These are phyloP conservation scores for Leccinum barrowsii DNA, from an alignment of 768 basidiomycete species.

Conservation along the genomic window DNA sequence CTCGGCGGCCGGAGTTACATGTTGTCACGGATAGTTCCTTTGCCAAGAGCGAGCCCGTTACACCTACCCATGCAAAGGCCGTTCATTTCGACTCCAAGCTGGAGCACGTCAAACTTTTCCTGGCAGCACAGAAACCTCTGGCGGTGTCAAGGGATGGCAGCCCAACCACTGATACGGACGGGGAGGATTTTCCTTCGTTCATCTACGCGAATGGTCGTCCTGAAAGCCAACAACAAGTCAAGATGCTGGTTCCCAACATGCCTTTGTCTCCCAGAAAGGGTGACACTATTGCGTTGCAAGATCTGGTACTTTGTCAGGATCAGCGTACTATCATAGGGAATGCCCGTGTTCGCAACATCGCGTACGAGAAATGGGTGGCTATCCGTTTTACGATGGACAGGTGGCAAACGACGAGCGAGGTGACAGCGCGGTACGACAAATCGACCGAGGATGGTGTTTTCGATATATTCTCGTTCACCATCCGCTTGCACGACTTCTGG, in stretches of 20 bases:
- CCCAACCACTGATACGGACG: conserved; percentile 78
- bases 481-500: conserved; percentile 76
- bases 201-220: conserved; percentile 48
- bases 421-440: conserved; percentile 67
- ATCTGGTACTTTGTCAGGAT: conserved; percentile 49
- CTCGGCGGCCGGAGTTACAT: conserved; percentile 51
- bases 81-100: conserved; percentile 93
- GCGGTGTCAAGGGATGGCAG: conserved; percentile 91
- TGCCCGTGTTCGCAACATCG: conserved; percentile 78
- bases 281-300: conserved; percentile 53
- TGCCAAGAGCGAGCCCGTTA: conserved; percentile 74
- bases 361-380: conserved; percentile 83
- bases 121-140: conserved; percentile 91
- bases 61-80: conserved; percentile 74
- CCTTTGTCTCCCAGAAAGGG: conserved; percentile 40
- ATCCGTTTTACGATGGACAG: conserved; percentile 90
- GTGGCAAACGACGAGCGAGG: conserved; percentile 97
- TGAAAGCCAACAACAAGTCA: conserved; percentile 36
- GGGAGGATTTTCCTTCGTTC: conserved; percentile 75
- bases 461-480: conserved; percentile 76
- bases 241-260: conserved; percentile 69
- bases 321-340: conserved; percentile 61
- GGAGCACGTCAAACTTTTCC: conserved; percentile 92
- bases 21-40: conserved; percentile 47
- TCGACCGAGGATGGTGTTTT: conserved; percentile 36